Evolutionary conservation across 2,329 filamentous ascomycete genomes (phyloP), one percentile per base, ranked within the genome.

Genomic region (Sporothrix curviconia): DNA sequence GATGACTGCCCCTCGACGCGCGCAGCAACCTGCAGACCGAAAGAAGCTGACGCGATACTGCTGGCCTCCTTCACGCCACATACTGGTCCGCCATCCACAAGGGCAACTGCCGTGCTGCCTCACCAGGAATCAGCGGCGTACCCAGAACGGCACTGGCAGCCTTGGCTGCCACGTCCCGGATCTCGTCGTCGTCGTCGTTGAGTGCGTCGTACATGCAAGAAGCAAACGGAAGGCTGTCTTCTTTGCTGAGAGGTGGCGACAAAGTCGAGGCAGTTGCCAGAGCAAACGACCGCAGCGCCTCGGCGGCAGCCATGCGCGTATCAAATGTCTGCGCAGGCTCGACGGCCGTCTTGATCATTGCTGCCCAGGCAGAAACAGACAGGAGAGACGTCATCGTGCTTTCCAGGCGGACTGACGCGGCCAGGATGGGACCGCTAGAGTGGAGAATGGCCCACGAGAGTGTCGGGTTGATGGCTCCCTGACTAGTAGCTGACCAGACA

Each of bases 161-260:
- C 0, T 64, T 59, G 2, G 85, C 81, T 7, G 85, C 86, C 1
- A 81, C 69, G 34, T 86, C 80, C 44, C 92, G 83, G 61, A 96
- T 81, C 58, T 96, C 91, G 64, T 96, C 90, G 67, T 97, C 92
- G 67, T 97, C 92, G 67, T 97, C 94, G 66, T 89, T 88, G 4
- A 95, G 78, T 46, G 84, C 77, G 67, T 90, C 85, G 70, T 94
- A 92, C 1, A 92, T 73, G 3, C 85, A 76, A 5, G 90, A 69
- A 53, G 87, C 79, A 30, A 82, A 74, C 1, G 81, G 74, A 1
- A 90, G 69, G 34, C 82, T 72, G 68, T 54, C 61, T 7, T 32
- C 15, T 9, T 37, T 24, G n/a, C 15, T 14, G 17, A 49, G 51
- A 63, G 37, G 7, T 3, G 15, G 4, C 11, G 14, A 8, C 17